These are phyloP conservation scores for Lactarius pseudohatsudake DNA, from an alignment of 768 basidiomycete species.

Conservation along the genomic window DNA sequence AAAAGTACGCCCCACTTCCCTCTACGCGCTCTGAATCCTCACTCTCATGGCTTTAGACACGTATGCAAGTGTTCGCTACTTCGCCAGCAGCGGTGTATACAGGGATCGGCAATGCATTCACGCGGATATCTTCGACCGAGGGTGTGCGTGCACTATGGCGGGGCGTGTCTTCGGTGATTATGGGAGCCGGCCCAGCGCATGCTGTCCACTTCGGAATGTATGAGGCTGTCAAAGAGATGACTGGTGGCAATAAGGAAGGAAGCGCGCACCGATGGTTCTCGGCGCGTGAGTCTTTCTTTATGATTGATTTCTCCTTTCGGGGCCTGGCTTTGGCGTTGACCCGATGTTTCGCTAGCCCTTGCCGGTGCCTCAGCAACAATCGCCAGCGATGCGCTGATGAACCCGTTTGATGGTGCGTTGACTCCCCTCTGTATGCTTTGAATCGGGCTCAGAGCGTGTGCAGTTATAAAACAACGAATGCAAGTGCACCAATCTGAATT, in stretches of 20 bases:
- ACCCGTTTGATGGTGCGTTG: constrained; percentile 93
- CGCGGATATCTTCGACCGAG: constrained; percentile 91
- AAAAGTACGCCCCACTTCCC: constrained; percentile 58
- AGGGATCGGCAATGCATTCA: constrained; percentile 86
- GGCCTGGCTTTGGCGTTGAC: constrained; percentile 3
- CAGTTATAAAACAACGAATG: constrained; percentile 99
- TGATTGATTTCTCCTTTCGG: constrained; percentile 2
- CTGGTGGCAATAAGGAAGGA: constrained; percentile 73
- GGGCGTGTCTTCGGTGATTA: constrained; percentile 91
- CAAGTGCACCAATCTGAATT: constrained; percentile 94
- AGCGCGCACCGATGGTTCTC: constrained; percentile 79
- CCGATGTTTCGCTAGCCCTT: constrained; percentile 50
- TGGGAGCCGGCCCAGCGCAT: constrained; percentile 97
- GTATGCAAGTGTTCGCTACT: constrained; percentile 96
- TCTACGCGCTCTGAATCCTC: neutral
- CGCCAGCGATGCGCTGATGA: constrained; percentile 97
- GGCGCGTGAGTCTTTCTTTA: constrained; percentile 63
- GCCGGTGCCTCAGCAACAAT: constrained; percentile 95
- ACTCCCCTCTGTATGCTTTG: constrained; percentile 9
- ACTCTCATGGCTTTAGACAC: constrained; percentile 59
- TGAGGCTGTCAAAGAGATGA: constrained; percentile 91
- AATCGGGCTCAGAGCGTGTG: constrained; percentile 23
- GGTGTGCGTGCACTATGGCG: constrained; percentile 91
- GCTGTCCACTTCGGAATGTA: constrained; percentile 97
- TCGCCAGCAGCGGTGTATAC: constrained; percentile 85